These are phyloP conservation scores for Deinandra increscens DNA, from an alignment of 129 eudicot species.

Conservation along the genomic window DNA sequence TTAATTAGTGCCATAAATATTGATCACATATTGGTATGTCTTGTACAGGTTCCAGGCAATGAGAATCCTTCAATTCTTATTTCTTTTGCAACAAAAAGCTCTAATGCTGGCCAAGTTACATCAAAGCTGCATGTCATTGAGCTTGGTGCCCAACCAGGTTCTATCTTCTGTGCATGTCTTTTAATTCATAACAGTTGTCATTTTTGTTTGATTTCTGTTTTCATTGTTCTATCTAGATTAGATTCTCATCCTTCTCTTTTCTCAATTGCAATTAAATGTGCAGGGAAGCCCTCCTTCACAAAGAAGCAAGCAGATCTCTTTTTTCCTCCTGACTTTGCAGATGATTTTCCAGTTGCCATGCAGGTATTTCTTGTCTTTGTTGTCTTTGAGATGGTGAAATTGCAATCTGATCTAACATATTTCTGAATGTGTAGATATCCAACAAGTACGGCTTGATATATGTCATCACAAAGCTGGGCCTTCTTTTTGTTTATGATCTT, in stretches of 20 bases:
- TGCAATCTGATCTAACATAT: constrained; percentile 7
- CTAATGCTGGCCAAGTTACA: constrained; percentile 90
- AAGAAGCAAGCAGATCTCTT: constrained; percentile 99
- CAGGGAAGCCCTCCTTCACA: constrained; percentile 85
- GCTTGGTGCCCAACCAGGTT: constrained; percentile 99
- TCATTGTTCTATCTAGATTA: background rate
- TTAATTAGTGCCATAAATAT: constrained; percentile 1
- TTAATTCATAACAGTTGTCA: background rate
- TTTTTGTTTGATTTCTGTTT: background rate
- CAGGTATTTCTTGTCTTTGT: constrained; percentile 51
- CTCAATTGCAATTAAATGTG: constrained; percentile 21
- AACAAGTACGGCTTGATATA: constrained; percentile 85
- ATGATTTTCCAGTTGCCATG: constrained; percentile 98
- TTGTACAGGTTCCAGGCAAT: constrained; percentile 84
- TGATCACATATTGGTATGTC: constrained; percentile 11
- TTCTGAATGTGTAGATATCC: constrained; percentile 62
- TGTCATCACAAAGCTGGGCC: constrained; percentile 98
- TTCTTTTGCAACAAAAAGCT: constrained; percentile 62
- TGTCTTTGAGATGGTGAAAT: constrained; percentile 7
- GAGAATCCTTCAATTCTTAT: constrained; percentile 92
- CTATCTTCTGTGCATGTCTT: background rate
- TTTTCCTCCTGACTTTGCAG: constrained; percentile 97
- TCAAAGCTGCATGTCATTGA: constrained; percentile 95
- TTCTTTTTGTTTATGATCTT: constrained; percentile 91
- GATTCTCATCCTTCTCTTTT: background rate